Conservation (phyloP, 1,284 basidiomycete species). For the Papiliotrema flavescens region DNA sequence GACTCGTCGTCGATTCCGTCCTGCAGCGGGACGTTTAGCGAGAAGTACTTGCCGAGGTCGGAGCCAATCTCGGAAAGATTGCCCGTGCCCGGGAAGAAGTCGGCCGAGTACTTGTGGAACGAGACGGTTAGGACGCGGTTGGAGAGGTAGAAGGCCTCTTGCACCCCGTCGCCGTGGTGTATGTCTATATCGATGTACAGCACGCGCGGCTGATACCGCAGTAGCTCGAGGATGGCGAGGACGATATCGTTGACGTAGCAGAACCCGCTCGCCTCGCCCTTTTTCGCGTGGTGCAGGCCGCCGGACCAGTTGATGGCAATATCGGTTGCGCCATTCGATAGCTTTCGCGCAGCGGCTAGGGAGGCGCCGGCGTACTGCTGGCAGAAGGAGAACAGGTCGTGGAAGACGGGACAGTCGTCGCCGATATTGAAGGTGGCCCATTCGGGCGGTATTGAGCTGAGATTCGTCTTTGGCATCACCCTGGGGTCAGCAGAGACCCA, state of each 20-base stretch:
- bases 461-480: conserved; percentile 39
- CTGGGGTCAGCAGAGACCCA: conserved; percentile 14
- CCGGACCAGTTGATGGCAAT: conserved; percentile 98
- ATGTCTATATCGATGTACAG: conserved; percentile 97
- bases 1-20: conserved; percentile 98
- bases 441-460: conserved; percentile 58
- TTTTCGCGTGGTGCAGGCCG: conserved; percentile 91
- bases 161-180: conserved; percentile 94
- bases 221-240: conserved; percentile 82
- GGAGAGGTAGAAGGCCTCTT: conserved; percentile 95
- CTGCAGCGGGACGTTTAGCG: conserved; percentile 88
- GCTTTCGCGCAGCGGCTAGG: conserved; percentile 81
- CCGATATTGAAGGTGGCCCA: conserved; percentile 83
- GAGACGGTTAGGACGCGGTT: conserved; percentile 98
- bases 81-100: conserved; percentile 96
- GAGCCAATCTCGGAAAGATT: conserved; percentile 84
- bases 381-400: conserved; percentile 89
- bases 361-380: conserved; percentile 87
- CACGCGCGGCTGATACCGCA: conserved; percentile 83
- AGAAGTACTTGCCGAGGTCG: conserved; percentile 89
- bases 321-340: conserved; percentile 81
- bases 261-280: conserved; percentile 92
- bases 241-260: conserved; percentile 97
- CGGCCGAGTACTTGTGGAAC: conserved; percentile 98
- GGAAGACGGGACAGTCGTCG: conserved; percentile 91